phyloP scores from a whole-genome alignment of 2,329 filamentous ascomycete species.

The Scytalidium sp. region DNA sequence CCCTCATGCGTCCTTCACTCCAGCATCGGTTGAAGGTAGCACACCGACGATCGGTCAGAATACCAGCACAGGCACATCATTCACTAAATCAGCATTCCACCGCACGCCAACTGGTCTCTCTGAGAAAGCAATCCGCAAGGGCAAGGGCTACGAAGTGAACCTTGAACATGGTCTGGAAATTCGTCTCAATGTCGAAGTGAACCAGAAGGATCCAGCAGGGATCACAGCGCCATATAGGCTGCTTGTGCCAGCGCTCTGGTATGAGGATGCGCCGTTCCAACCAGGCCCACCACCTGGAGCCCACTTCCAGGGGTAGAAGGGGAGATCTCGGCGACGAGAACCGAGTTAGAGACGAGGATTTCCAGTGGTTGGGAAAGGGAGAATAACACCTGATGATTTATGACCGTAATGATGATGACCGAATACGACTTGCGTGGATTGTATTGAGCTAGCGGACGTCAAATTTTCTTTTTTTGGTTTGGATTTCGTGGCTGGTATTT shows the following conservation, averaged over 20 bases:
- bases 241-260: conserved; percentile 75
- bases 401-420: too few relatives aligned
- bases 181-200: conserved; percentile 85
- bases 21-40: conserved; percentile 17
- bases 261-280: conserved; percentile 27
- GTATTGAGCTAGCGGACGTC: too few relatives aligned
- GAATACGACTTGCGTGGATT: too few relatives aligned
- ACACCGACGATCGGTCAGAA: conserved; percentile 5
- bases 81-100: conserved; percentile 44
- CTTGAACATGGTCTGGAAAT: conserved; percentile 84
- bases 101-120: conserved; percentile 69
- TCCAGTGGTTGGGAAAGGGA: too few relatives aligned
- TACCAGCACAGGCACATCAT: conserved; percentile 1
- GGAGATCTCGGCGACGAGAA: too few relatives aligned
- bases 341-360: too few relatives aligned
- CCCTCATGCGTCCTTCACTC: not conserved
- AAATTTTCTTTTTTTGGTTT: too few relatives aligned
- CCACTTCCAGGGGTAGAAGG: too few relatives aligned
- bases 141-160: conserved; percentile 61
- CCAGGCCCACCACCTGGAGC: not conserved
- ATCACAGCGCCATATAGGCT: conserved; percentile 86
- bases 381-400: too few relatives aligned
- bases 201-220: conserved; percentile 78
- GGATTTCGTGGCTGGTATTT: too few relatives aligned
- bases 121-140: conserved; percentile 55